phyloP scores from a whole-genome alignment of 2,329 filamentous ascomycete genomes.

The Rhytidhysteron rufulum region DNA sequence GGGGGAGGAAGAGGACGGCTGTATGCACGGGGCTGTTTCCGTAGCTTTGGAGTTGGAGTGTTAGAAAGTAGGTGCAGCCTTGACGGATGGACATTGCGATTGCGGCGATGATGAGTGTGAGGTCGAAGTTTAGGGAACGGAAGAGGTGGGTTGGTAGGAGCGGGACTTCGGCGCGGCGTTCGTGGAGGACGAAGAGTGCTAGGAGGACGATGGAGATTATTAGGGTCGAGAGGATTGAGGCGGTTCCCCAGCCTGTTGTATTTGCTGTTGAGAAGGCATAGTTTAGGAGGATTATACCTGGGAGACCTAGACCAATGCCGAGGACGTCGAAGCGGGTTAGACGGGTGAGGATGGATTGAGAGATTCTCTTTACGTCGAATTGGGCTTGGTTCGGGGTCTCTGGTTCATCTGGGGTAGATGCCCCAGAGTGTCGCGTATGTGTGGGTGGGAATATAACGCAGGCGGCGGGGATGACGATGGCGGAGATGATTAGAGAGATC shows the following conservation, averaged over 20 bases:
- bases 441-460: slow-evolving; percentile 3
- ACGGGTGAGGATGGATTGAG: slow-evolving; percentile 2
- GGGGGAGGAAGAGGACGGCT: slow-evolving; percentile 6
- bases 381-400: background rate
- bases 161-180: slow-evolving; percentile 2
- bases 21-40: slow-evolving; percentile 4
- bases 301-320: slow-evolving; percentile 5
- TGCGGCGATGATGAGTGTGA: slow-evolving; percentile 4
- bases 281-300: slow-evolving; percentile 6
- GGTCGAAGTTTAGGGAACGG: slow-evolving; percentile 3
- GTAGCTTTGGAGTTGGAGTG: slow-evolving; percentile 6
- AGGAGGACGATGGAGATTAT: slow-evolving; percentile 1
- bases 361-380: background rate
- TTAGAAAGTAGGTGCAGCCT: slow-evolving; percentile 7
- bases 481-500: slow-evolving; percentile 6
- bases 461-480: slow-evolving; percentile 3
- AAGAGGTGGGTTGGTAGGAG: slow-evolving; percentile 7
- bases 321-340: slow-evolving; percentile 7
- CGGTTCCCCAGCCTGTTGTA: slow-evolving; percentile 1
- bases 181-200: background rate
- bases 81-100: slow-evolving; percentile 6
- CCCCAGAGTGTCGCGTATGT: background rate
- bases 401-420: background rate
- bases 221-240: slow-evolving; percentile 2
- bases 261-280: slow-evolving; percentile 6